Base-by-base conservation (phyloP, 768 basidiomycete genomes). In the Paxillus rubicundulus region DNA sequence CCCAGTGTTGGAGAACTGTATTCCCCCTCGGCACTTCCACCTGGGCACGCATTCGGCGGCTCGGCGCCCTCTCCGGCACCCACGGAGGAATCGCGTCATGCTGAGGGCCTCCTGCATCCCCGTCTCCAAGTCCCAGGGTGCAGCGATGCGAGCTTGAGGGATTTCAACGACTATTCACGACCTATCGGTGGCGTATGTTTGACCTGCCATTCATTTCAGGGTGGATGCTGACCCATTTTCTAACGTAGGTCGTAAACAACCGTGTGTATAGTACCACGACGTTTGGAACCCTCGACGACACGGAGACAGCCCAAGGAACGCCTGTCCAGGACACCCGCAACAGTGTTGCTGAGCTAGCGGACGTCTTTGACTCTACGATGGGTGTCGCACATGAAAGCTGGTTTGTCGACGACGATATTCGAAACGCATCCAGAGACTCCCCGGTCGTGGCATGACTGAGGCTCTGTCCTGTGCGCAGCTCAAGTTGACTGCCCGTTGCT, bases 81-180 rank as follows among this genome's bases (percentile, higher is more conserved):
- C 18, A 68, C 68, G 9, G 66, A 70, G 16, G 67, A 61, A 42
- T 63, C 54, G 1, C 58, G 48, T 18, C 52, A 55, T 33, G 57
- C 52, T 7, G 68, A 68, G 13, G 68, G 68, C 14, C 66, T 69
- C 10, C 55, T 69, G 17, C 67, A 69, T 38, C 68, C 68, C 3
- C 61, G 69, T 13, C 55, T 69, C 36, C 60, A 47, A 18, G 48
- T 40, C 0, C 58, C 65, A 17, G 67, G 65, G 0, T 32, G 37
- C 38, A 69, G 69, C 24, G 61, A 60, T 3, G 40, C 60, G 24
- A 69, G 68, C 45, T 45, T 69, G 47, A 59, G 61, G 49, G 68
- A 69, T 47, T 69, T 69, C 32, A 69, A 69, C 24, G 68, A 69
- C 34, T 69, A 69, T 34, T 69, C 69, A 1, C 62, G 69, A 10